Evolutionary conservation across 352 stramenopile genomes (phyloP), one percentile per base, ranked within the genome.

Genomic region (Phytopythium cucurbitacearum): DNA sequence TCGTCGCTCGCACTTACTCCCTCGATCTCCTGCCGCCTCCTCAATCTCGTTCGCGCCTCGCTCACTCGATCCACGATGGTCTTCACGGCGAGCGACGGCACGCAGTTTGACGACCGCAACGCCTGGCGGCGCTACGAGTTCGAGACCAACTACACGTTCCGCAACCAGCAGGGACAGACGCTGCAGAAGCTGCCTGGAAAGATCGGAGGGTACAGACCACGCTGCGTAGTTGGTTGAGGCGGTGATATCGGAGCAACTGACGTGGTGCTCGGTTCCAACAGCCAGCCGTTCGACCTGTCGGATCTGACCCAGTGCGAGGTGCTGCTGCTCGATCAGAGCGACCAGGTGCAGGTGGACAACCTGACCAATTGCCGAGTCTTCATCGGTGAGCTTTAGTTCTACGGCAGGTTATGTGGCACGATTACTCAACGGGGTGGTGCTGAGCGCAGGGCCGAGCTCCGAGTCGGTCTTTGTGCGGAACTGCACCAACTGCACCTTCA

Each of bases 311-410:
- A 86, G 37, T 97, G 87, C 67, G 70, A 87, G 40, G 80, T 97
- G 47, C 59, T 86, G 50, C 53, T 97, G 12, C 51, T 96, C 32
- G 91, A 97, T 56, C 73, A 95, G 51, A 85, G 73, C 53, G 90
- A 97, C 60, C 84, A 96, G 65, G 87, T 97, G 42, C 85, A 96
- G 57, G 78, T 97, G n/a, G 89, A 97, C 72, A 88, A 93, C 59
- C 54, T 96, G 7, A 76, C 59, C 41, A 86, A 94, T 57, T 96
- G 77, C 57, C 85, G 81, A 21, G 74, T 97, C 8, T 96, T 97
- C 60, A 80, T 97, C 59, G 87, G 73, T 68, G 54, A 51, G 53
- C 67, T 43, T 8, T 60, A 28, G 3, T 36, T 48, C 37, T 0
- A 32, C 55, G 5, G 7, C 36, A 41, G 7, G 5, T 56, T 41